phyloP scores from a whole-genome alignment of 83 land plant species.

The Isoetes engelmannii region DNA sequence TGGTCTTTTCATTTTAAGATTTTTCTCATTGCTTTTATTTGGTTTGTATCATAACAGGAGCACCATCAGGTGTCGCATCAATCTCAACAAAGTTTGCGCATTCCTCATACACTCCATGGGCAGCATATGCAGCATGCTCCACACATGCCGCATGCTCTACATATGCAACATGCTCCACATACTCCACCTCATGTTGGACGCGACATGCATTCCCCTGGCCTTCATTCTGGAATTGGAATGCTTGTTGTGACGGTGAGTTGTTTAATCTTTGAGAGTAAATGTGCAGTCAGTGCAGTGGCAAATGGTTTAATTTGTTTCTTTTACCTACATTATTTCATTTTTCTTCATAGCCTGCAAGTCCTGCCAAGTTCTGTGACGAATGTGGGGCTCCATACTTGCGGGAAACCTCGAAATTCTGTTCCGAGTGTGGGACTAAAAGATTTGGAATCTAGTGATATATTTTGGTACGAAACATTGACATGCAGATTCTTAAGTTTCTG shows the following conservation, averaged over 20 bases:
- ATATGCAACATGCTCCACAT: slow-evolving; percentile 44
- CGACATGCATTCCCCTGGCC: slow-evolving; percentile 17
- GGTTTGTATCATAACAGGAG: slow-evolving; percentile 25
- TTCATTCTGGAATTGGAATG: slow-evolving; percentile 14
- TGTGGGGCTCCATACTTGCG: slow-evolving; percentile 85
- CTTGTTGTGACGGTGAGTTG: not conserved
- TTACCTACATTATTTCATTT: not conserved
- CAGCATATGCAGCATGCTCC: slow-evolving; percentile 43
- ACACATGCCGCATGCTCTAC: slow-evolving; percentile 38
- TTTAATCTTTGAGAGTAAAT: too few species aligned
- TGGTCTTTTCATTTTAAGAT: not conserved
- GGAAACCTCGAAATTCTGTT: slow-evolving; percentile 90
- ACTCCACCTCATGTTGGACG: slow-evolving; percentile 42
- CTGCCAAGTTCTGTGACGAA: slow-evolving; percentile 91
- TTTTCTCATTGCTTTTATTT: not conserved
- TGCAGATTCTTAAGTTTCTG: too few species aligned
- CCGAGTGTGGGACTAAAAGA: slow-evolving; percentile 89
- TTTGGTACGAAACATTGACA: too few species aligned
- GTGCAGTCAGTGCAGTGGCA: not conserved
- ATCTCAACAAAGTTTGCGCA: slow-evolving; percentile 33
- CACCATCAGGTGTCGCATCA: slow-evolving; percentile 49
- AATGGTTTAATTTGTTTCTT: not conserved
- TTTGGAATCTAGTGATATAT: slow-evolving; percentile 19
- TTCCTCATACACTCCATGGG: slow-evolving; percentile 39
- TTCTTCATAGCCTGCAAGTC: slow-evolving; percentile 55